Conservation (phyloP, 139 green algal genomes). For the Auxenochlorella pyrenoidosa region DNA sequence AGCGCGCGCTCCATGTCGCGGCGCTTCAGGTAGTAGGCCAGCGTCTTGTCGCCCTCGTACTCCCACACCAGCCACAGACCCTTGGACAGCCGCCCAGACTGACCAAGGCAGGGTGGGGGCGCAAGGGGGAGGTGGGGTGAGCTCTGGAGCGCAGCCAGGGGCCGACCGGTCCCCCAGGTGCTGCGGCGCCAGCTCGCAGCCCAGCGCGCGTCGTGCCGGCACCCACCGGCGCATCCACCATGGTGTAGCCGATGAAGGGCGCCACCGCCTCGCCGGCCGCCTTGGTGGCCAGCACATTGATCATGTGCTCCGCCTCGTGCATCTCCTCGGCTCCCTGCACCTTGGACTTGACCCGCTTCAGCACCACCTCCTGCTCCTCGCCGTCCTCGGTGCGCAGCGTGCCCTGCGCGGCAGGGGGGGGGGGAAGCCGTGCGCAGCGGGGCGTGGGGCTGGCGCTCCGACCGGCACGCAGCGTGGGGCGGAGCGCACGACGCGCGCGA, state of each 20-base stretch:
- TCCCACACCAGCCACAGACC: conserved; percentile 90
- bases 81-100: conserved; percentile 58
- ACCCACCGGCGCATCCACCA: conserved; percentile 61
- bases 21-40: conserved; percentile 76
- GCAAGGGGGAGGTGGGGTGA: neutral
- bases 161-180: too few relatives aligned
- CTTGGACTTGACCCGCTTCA: conserved; percentile 75
- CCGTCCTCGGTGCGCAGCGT: conserved; percentile 24
- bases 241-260: conserved; percentile 80
- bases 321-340: conserved; percentile 83
- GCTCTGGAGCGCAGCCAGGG: too few relatives aligned
- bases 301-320: conserved; percentile 74
- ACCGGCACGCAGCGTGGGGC: too few relatives aligned
- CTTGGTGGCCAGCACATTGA: conserved; percentile 82
- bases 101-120: neutral
- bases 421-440: too few relatives aligned
- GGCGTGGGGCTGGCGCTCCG: too few relatives aligned
- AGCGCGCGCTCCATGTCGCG: conserved; percentile 75
- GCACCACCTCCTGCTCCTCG: conserved; percentile 60
- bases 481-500: neutral
- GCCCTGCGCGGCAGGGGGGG: conserved; percentile 39
- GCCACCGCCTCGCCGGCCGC: conserved; percentile 68
- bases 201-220: too few relatives aligned
- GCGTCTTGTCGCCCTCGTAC: conserved; percentile 82
- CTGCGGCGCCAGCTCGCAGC: too few relatives aligned